Evolutionary conservation across 768 basidiomycete genomes (phyloP).

Genomic region (Tremella yokohamensis): DNA sequence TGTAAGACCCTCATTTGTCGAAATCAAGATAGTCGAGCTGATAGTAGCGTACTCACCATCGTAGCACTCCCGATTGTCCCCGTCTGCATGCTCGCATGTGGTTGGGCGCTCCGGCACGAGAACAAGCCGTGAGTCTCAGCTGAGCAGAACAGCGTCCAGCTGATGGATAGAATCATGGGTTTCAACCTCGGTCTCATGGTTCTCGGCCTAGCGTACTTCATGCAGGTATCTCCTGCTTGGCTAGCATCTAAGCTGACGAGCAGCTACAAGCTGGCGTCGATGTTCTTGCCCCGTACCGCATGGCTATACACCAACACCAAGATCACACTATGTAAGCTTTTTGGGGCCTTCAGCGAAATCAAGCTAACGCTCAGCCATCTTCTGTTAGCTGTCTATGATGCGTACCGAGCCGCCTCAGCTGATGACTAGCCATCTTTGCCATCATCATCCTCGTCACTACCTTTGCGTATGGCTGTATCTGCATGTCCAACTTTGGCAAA

Average conservation of each 20-base stretch:
- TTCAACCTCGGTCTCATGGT: conserved; percentile 28
- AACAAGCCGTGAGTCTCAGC: conserved; percentile 29
- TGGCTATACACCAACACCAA: conserved; percentile 35
- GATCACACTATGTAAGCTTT: conserved; percentile 15
- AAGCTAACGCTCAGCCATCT: conserved; percentile 25
- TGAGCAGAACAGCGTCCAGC: neutral
- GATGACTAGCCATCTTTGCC: conserved; percentile 28
- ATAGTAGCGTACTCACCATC: conserved; percentile 32
- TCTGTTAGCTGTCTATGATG: conserved; percentile 21
- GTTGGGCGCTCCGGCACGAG: conserved; percentile 36
- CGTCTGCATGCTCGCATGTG: conserved; percentile 26
- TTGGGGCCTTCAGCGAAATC: no score
- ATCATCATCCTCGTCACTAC: conserved; percentile 36
- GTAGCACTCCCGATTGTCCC: conserved; percentile 30
- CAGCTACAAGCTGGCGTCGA: conserved; percentile 41
- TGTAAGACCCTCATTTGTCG: conserved; percentile 15
- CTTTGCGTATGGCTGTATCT: conserved; percentile 33
- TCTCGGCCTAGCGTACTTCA: conserved; percentile 35
- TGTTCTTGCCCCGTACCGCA: conserved; percentile 31
- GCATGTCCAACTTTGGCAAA: conserved; percentile 35
- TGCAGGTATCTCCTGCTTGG: conserved; percentile 18
- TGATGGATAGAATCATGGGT: conserved; percentile 24
- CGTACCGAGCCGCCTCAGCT: neutral
- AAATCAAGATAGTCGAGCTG: neutral
- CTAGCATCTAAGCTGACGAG: neutral